Evolutionary conservation across 2,329 filamentous ascomycete species (phyloP), one percentile per base, ranked within the genome.

Genomic region (Penicillium digitatum): DNA sequence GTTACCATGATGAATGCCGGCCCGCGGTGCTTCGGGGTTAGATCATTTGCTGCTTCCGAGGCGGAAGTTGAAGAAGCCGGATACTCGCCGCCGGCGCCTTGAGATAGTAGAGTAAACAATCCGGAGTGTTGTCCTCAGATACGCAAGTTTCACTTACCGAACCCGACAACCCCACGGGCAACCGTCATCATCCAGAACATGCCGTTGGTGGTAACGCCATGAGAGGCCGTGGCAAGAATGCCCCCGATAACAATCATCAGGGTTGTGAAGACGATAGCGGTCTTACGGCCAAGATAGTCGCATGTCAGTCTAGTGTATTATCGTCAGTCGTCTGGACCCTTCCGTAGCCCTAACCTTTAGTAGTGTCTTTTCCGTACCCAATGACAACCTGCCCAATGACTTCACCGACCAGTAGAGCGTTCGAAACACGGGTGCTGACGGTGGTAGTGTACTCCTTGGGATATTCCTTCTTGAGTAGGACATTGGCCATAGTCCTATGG

Each of bases 131-230:
- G 9, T 8, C 12, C 10, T 20, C 11, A 7, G 7, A 48, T 9
- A 32, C 27, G 4, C 24, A 48, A 22, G 24, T 1, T 24, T 6
- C 9, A 47, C 59, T 22, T 56, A 42, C 79, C 78, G 18, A 81
- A 77, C 2, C 78, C 77, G 12, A 76, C 74, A 20, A 79, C 69
- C 5, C 79, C 79, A 39, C 79, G 73, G 5, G 78, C 73, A 18
- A 81, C 66, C 0, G 76, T 79, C 70, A 81, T 69, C 74, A 81
- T 81, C 78, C 78, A 81, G 52, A 80, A 78, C 77, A 82, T 81
- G 54, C 76, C 77, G 18, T 76, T 56, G 31, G 76, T 73, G 2
- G 78, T 80, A 5, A 68, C 60, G 10, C 78, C 78, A 52, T 77
- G 66, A 0, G 76, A 69, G 4, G 76, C 78, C 0, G 75, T 76